phyloP scores from a whole-genome alignment of 805 yeast species.

The Schizosaccharomyces osmophilus region DNA sequence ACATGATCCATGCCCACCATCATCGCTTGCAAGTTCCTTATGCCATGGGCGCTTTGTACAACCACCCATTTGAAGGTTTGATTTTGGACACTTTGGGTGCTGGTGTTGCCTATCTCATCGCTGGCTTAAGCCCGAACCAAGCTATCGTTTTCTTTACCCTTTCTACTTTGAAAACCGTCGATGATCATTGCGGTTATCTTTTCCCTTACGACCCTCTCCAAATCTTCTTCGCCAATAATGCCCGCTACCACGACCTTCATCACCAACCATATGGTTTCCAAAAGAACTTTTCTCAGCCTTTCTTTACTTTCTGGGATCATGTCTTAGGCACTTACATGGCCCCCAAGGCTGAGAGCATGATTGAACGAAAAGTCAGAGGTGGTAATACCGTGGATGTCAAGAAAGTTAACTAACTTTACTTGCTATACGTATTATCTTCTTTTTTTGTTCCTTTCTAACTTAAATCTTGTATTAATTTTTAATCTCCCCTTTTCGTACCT shows the following conservation, averaged over 20 bases:
- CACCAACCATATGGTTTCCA: conserved; percentile 92
- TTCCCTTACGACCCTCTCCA: conserved; percentile 84
- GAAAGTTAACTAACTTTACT: neutral
- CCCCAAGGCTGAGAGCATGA: conserved; percentile 4
- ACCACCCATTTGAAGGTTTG: conserved; percentile 85
- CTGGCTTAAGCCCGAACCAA: conserved; percentile 54
- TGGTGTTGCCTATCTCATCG: conserved; percentile 47
- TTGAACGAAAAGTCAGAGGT: neutral
- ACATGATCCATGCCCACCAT: conserved; percentile 74
- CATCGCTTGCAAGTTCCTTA: conserved; percentile 87
- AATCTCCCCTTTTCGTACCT: too few species aligned
- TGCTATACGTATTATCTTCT: neutral
- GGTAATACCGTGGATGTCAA: neutral
- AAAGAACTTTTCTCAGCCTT: conserved; percentile 84
- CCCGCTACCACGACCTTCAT: conserved; percentile 90
- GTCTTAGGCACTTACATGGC: conserved; percentile 43
- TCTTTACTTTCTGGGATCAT: conserved; percentile 81
- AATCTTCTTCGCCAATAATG: conserved; percentile 73
- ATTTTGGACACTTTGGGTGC: conserved; percentile 79
- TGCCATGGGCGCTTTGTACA: conserved; percentile 88
- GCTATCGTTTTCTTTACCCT: conserved; percentile 49
- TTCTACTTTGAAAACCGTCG: conserved; percentile 80
- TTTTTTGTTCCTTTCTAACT: neutral
- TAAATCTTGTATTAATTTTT: neutral
- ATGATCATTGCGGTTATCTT: conserved; percentile 95